phyloP scores from a whole-genome alignment of 108 stramenopile genomes.

The Asterionellopsis glacialis region DNA sequence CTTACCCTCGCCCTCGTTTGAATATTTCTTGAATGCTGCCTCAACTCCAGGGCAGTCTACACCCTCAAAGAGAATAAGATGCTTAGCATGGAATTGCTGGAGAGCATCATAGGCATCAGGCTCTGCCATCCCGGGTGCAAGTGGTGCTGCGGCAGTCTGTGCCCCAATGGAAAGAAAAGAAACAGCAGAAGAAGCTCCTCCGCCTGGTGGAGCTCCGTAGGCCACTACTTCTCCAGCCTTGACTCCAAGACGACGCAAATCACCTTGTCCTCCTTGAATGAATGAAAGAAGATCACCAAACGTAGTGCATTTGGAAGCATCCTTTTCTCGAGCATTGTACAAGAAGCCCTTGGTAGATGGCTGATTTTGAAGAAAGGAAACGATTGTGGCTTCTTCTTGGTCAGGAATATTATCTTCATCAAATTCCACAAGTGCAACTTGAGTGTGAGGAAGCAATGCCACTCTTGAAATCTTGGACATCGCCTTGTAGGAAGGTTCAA shows the following conservation, averaged over 20 bases:
- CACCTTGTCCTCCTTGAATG: constrained; percentile 5
- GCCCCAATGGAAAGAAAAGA: constrained; percentile 10
- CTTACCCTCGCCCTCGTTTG: constrained; percentile 2
- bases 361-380: background rate
- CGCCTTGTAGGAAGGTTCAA: background rate
- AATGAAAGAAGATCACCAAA: constrained; percentile 3
- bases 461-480: background rate
- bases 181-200: constrained; percentile 7
- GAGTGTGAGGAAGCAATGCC: background rate
- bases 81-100: constrained; percentile 7
- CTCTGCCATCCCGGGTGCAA: constrained; percentile 6
- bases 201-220: constrained; percentile 8
- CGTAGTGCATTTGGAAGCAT: background rate
- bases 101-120: constrained; percentile 8
- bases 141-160: constrained; percentile 10
- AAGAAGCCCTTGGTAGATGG: constrained; percentile 1
- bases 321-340: constrained; percentile 5
- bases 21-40: constrained; percentile 5
- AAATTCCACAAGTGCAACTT: constrained; percentile 7
- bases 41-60: constrained; percentile 12
- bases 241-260: background rate
- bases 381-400: constrained; percentile 1
- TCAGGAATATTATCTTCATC: background rate
- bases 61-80: constrained; percentile 13
- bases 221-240: background rate